These are phyloP conservation scores for Arctium minus DNA, from an alignment of 129 eudicot species.

Conservation along the genomic window DNA sequence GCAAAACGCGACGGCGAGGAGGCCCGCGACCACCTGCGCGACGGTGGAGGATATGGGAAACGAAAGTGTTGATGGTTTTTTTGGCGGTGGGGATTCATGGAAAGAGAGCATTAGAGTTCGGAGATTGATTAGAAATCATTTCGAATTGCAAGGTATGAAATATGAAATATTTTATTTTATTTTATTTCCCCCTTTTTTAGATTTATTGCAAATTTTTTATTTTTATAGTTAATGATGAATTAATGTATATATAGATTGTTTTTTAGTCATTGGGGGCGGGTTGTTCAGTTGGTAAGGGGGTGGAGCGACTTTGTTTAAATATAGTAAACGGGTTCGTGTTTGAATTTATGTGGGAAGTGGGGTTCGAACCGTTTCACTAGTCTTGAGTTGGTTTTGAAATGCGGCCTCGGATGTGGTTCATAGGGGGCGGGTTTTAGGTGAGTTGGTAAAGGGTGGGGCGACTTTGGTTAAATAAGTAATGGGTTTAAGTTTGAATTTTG, in stretches of 20 bases:
- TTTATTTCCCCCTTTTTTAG: not conserved
- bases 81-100: slow-evolving; percentile 30
- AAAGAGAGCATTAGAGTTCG: slow-evolving; percentile 41
- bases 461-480: not conserved
- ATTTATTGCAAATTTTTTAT: not conserved
- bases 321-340: no score
- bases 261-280: no score
- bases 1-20: not conserved
- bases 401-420: not conserved
- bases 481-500: not conserved
- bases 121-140: slow-evolving; percentile 36
- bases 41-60: slow-evolving; percentile 53
- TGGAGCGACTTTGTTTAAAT: not conserved
- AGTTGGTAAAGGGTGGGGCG: no score
- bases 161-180: no score
- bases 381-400: no score
- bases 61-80: slow-evolving; percentile 15
- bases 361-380: no score
- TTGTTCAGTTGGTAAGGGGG: not conserved
- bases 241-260: not conserved
- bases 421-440: not conserved
- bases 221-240: not conserved
- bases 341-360: no score
- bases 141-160: slow-evolving; percentile 35
- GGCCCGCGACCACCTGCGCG: slow-evolving; percentile 25